These are phyloP conservation scores for Brettanomyces custersianus DNA, from an alignment of 805 yeast genomes.

Conservation along the genomic window DNA sequence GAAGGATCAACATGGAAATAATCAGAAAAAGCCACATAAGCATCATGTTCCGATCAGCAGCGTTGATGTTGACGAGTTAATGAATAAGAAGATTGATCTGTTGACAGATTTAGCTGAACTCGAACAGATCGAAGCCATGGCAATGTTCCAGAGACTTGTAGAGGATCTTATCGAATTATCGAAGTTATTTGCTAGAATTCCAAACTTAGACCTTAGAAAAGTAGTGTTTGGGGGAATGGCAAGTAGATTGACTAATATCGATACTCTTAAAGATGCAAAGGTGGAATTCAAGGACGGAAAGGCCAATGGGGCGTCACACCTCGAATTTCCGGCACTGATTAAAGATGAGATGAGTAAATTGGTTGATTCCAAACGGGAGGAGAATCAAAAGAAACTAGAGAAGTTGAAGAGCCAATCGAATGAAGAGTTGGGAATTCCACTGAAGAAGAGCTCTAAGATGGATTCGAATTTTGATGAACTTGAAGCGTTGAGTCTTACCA, in stretches of 20 bases:
- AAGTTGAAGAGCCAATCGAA: conserved; percentile 9
- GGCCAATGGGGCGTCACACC: background rate
- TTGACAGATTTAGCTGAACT: conserved; percentile 15
- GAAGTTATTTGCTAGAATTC: conserved; percentile 4
- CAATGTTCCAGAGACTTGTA: conserved; percentile 19
- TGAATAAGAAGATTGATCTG: conserved; percentile 12
- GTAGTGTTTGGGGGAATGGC: conserved; percentile 10
- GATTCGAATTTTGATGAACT: conserved; percentile 21
- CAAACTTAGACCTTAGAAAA: conserved; percentile 8
- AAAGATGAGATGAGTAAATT: background rate
- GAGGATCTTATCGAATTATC: conserved; percentile 17
- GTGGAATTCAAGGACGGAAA: background rate
- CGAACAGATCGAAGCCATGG: conserved; percentile 21
- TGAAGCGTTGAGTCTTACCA: background rate
- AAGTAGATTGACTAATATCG: conserved; percentile 1
- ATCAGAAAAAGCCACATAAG: background rate
- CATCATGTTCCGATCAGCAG: conserved; percentile 4
- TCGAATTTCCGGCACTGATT: conserved; percentile 1
- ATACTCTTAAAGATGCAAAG: conserved; percentile 1
- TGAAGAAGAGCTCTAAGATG: conserved; percentile 18
- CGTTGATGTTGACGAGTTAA: conserved; percentile 27
- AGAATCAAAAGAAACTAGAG: background rate
- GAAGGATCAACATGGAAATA: background rate
- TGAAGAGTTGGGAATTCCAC: conserved; percentile 22
- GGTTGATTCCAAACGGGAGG: background rate